phyloP scores from a whole-genome alignment of 345 rosid species.

The Dipteronia dyeriana region DNA sequence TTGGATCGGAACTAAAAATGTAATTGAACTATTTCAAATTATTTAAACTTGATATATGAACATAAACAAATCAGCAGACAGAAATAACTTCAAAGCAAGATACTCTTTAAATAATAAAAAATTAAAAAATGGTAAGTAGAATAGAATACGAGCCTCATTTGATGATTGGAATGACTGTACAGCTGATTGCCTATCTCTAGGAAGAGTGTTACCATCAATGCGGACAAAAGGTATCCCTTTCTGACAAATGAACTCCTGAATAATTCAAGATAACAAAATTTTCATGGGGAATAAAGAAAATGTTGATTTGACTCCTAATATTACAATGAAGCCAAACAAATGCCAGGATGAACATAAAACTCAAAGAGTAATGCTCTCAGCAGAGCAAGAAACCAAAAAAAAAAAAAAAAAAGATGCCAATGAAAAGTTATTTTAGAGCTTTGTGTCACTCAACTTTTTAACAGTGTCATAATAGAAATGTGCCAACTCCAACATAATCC shows the following conservation, averaged over 20 bases:
- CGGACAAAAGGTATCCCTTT: slow-evolving; percentile 82
- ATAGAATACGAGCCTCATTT: slow-evolving; percentile 49
- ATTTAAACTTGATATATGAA: not conserved
- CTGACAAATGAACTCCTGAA: slow-evolving; percentile 81
- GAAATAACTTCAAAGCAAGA: slow-evolving; percentile 4
- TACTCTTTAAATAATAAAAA: slow-evolving; percentile 8
- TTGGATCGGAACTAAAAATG: not conserved
- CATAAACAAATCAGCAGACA: not conserved
- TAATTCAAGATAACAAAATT: slow-evolving; percentile 25
- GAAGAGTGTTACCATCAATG: slow-evolving; percentile 88
- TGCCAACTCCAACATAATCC: not conserved
- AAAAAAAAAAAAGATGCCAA: not conserved
- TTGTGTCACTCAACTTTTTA: not conserved
- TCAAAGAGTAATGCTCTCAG: not conserved
- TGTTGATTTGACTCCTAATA: not conserved
- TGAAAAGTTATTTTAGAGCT: not conserved
- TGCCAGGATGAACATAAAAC: slow-evolving; percentile 8
- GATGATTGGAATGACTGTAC: slow-evolving; percentile 70
- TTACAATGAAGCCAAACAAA: slow-evolving; percentile 3
- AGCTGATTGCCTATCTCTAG: slow-evolving; percentile 90
- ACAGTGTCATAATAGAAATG: not conserved
- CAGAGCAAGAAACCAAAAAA: not conserved
- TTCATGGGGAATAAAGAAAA: slow-evolving; percentile 1
- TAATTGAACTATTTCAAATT: not conserved
- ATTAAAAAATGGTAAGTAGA: slow-evolving; percentile 5